phyloP scores from a whole-genome alignment of 306 rosid genomes.

The Bauhinia variegata region DNA sequence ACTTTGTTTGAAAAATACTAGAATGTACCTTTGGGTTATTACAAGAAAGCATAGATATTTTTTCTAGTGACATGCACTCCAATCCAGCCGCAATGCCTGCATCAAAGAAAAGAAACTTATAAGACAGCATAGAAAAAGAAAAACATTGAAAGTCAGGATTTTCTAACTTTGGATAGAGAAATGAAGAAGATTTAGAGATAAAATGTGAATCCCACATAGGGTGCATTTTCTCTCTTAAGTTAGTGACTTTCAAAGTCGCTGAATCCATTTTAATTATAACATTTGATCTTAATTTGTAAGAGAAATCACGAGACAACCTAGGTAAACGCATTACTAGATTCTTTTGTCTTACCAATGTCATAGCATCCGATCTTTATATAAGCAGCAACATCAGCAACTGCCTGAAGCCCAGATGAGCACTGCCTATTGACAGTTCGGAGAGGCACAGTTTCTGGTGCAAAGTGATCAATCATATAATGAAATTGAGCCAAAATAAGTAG shows the following conservation, averaged over 20 bases:
- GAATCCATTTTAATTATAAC: too few species aligned
- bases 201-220: too few species aligned
- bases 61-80: constrained; percentile 72
- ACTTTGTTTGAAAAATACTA: not conserved
- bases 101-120: constrained; percentile 23
- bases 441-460: constrained; percentile 71
- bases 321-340: not conserved
- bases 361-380: constrained; percentile 81
- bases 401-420: constrained; percentile 97
- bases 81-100: constrained; percentile 90
- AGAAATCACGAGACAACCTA: constrained; percentile 9
- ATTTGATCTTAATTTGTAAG: not conserved
- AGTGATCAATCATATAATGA: constrained; percentile 12
- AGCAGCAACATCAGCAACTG: constrained; percentile 96
- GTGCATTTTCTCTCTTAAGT: too few species aligned
- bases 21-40: constrained; percentile 63
- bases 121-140: too few species aligned
- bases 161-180: too few species aligned
- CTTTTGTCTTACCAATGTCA: constrained; percentile 65
- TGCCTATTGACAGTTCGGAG: constrained; percentile 88
- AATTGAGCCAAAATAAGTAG: not conserved
- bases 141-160: too few species aligned
- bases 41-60: constrained; percentile 27
- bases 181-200: too few species aligned
- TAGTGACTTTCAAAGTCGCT: too few species aligned